Percentiles rank a stretch among this genome's conserved stretches.
phyloP scores from a whole-genome alignment of 371 early-diverging fungal species.

The Haplosporangium sp. region DNA sequence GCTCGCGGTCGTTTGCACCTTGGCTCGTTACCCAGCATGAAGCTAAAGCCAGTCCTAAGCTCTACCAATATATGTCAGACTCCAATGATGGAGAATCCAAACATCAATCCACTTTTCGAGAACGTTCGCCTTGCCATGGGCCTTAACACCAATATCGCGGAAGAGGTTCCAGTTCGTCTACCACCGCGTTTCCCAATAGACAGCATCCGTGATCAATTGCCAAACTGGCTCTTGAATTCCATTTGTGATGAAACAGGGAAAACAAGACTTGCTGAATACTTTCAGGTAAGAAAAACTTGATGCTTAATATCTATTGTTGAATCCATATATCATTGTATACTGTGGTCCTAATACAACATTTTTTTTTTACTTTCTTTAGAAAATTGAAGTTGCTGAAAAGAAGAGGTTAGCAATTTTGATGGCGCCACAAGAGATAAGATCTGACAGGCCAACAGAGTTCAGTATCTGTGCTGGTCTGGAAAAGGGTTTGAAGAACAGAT shows the following conservation, averaged over 20 bases:
- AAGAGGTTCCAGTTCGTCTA: constrained; percentile 50
- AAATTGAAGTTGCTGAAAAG: constrained; percentile 69
- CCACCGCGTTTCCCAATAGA: constrained; percentile 27
- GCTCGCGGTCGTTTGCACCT: constrained; percentile 55
- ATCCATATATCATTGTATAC: neutral
- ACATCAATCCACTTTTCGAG: constrained; percentile 53
- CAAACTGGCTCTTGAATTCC: constrained; percentile 31
- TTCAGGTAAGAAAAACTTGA: constrained; percentile 36
- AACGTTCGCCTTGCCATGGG: constrained; percentile 53
- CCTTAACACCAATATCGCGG: constrained; percentile 50
- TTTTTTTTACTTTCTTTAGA: constrained; percentile 40
- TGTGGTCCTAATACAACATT: neutral
- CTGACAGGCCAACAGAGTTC: constrained; percentile 58
- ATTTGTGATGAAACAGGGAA: constrained; percentile 25
- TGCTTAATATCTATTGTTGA: neutral
- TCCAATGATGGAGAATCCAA: constrained; percentile 49
- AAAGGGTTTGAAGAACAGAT: constrained; percentile 78
- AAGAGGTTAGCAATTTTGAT: constrained; percentile 72
- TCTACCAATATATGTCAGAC: constrained; percentile 31
- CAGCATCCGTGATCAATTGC: constrained; percentile 23
- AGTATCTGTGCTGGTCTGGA: constrained; percentile 76
- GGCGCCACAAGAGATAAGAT: constrained; percentile 64
- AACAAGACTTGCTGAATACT: constrained; percentile 31
- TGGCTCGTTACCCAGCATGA: constrained; percentile 37
- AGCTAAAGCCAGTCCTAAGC: constrained; percentile 7